Conservation (phyloP, 306 rosid genomes). For the Dryas alaskensis region DNA sequence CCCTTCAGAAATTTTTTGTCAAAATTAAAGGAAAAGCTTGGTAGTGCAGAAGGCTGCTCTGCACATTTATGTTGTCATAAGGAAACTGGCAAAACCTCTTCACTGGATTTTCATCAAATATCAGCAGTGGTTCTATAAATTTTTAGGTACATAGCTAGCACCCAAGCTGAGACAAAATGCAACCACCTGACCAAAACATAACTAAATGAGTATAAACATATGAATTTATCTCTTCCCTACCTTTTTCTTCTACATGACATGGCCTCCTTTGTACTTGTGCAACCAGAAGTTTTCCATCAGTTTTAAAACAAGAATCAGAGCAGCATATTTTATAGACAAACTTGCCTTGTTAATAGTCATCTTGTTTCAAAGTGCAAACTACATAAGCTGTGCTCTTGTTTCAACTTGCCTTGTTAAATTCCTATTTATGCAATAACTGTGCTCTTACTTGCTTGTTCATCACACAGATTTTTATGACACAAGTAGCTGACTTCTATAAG, state of each 20-base stretch:
- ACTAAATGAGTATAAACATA: neutral
- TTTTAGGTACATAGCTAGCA: neutral
- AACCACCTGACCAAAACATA: neutral
- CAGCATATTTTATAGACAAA: neutral
- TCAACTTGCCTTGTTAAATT: no score
- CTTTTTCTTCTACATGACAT: neutral
- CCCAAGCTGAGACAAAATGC: neutral
- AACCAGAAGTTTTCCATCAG: neutral
- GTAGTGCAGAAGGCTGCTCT: slow-evolving; percentile 1
- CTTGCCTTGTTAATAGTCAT: neutral
- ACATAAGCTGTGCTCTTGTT: neutral
- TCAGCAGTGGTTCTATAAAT: neutral
- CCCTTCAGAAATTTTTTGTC: neutral
- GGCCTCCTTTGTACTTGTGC: neutral
- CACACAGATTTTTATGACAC: neutral
- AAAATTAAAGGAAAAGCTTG: neutral
- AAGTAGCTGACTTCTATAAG: neutral
- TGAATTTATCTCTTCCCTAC: neutral
- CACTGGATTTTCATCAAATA: neutral
- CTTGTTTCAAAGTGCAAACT: neutral
- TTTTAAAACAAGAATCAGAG: neutral
- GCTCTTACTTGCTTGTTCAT: neutral
- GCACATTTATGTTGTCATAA: neutral
- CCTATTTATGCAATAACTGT: neutral
- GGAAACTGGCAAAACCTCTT: neutral